Evolutionary conservation across 208 protist species (phyloP).

Genomic region (Leishmania guyanensis): DNA sequence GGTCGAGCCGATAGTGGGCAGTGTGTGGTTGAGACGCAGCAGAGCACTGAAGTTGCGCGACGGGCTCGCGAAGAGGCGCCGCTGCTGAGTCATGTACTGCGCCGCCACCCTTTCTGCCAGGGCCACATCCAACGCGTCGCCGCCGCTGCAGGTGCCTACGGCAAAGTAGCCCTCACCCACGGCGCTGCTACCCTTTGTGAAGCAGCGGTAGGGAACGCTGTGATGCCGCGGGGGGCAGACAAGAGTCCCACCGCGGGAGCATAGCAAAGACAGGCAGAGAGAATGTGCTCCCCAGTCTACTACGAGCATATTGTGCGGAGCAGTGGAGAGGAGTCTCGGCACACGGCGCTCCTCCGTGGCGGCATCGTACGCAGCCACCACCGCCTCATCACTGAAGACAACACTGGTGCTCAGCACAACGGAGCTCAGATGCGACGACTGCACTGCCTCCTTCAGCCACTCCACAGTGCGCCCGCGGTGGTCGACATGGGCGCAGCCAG

Average conservation of each 20-base stretch:
- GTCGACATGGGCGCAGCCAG: slow-evolving; percentile 5
- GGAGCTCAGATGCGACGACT: slow-evolving; percentile 55
- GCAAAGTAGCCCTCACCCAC: slow-evolving; percentile 30
- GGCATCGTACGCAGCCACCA: slow-evolving; percentile 58
- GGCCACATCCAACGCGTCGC: slow-evolving; percentile 67
- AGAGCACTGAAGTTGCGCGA: slow-evolving; percentile 38
- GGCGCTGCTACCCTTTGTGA: slow-evolving; percentile 20
- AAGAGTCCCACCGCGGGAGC: slow-evolving; percentile 56
- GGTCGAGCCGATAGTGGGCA: slow-evolving; percentile 22
- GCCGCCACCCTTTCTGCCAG: slow-evolving; percentile 73
- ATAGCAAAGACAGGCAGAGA: slow-evolving; percentile 59
- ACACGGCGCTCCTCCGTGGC: slow-evolving; percentile 25
- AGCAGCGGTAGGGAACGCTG: slow-evolving; percentile 41
- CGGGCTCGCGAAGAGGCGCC: slow-evolving; percentile 51
- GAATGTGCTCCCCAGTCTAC: slow-evolving; percentile 84
- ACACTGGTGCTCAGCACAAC: slow-evolving; percentile 51
- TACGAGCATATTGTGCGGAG: slow-evolving; percentile 60
- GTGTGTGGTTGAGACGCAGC: slow-evolving; percentile 26
- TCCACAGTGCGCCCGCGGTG: slow-evolving; percentile 30
- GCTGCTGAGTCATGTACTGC: slow-evolving; percentile 75
- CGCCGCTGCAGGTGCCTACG: slow-evolving; percentile 36
- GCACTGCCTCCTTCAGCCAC: slow-evolving; percentile 76
- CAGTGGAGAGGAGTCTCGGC: slow-evolving; percentile 27
- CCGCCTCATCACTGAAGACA: slow-evolving; percentile 81
- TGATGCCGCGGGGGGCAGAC: slow-evolving; percentile 27